Evolutionary conservation across 2,329 filamentous ascomycete species (phyloP), one percentile per base, ranked within the genome.

Genomic region (Aspergillus piperis): DNA sequence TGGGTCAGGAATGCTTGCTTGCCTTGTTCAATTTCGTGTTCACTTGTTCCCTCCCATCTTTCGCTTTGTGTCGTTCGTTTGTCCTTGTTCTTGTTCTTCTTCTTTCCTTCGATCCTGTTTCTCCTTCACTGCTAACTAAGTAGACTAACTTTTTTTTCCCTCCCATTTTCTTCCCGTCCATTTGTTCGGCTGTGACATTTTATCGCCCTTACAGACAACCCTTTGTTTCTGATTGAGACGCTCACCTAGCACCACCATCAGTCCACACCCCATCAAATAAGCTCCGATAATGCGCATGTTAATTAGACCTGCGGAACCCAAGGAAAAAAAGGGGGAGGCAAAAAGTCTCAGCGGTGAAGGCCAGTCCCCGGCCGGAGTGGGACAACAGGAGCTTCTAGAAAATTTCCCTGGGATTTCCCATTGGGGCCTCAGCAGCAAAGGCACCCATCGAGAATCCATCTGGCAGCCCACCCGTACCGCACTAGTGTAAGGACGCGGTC

Each of bases 371-470:
- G 41, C 27, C 30, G 48, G 23, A 54, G 51, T 50, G 44, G 53
- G 23, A 42, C 48, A 25, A 39, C 54, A 61, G 52, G 63, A 60
- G 54, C 59, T 69, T 69, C 67, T 67, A 66, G 67, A 69, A 69
- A 67, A 58, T 59, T 69, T 69, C 67, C 53, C 38, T 67, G 41
- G 58, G 32, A 66, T 68, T 69, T 62, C 67, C 67, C n/a, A 54
- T 66, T 66, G 58, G 54, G 62, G 65, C 50, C 48, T 48, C 17
- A 17, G 8, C 41, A 42, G n/a, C 15, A 10, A 10, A 42, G 39
- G 39, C 39, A n/a, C 19, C 39, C 39, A 42, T 42, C 39, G 39
- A 19, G 41, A 44, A 23, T 44, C 44, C 53, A 61, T 62, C 62
- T 64, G 62, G 62, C 60, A 62, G 36, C 57, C 61, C 55, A 64